Evolutionary conservation across 2,329 filamentous ascomycete genomes (phyloP), one percentile per base, ranked within the genome.

Genomic region (Phialophora tarda): DNA sequence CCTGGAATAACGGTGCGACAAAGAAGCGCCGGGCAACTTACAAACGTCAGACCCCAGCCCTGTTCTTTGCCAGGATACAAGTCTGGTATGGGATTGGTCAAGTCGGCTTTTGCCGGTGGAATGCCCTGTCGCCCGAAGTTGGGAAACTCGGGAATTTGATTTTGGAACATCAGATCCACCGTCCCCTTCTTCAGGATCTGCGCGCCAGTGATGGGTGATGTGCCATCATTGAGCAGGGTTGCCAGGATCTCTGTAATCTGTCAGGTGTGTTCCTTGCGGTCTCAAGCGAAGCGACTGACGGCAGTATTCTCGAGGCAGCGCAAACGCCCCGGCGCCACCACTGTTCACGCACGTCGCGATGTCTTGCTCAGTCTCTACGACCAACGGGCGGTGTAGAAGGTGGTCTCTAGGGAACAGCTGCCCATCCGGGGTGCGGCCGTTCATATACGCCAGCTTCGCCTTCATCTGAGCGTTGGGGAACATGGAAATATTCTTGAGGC

Each of bases 271-370:
- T 44, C 23, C 17, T 21, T 6, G 24, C 50, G 17, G 11, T 8
- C 17, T 41, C 41, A 23, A 21, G 26, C n/a, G 24, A 34, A 21
- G 21, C 23, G 26, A 48, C 82, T 74, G 76, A 85, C 86, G 82
- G 65, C 81, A 80, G 70, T 89, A 91, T 61, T 91, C 87, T 8
- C 80, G 79, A 0, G 87, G 87, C 67, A 80, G 80, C 0, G 85
- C 85, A 73, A 85, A 91, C 62, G 85, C 79, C 0, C 88, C 89
- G 3, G 83, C 88, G 2, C 89, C 89, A 10, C 86, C 89, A 61
- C 82, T 84, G 74, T 88, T 82, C 75, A 87, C 83, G 24, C 83
- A 74, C 0, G 66, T 64, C 3, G 77, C 77, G 47, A 79, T 78
- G 53, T 85, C 79, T 10, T 82, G 77, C 24, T 79, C 74, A 0